Percentiles rank a stretch among this genome's conserved stretches.
Evolutionary conservation across 306 rosid genomes (phyloP).

Genomic region (Cyclanthera cordifolia): DNA sequence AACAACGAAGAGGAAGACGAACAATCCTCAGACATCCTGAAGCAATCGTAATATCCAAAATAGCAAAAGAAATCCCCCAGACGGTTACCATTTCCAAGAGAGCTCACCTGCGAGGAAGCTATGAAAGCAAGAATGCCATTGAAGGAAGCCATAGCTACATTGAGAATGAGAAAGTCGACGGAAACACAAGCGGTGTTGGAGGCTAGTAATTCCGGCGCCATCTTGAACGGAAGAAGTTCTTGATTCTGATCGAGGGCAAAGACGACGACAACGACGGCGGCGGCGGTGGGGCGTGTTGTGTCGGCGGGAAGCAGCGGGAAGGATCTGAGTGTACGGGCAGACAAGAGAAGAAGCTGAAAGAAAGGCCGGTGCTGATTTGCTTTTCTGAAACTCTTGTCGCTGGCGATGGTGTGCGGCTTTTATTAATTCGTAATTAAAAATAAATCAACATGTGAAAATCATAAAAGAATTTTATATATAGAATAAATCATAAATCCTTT

Average conservation of each 20-base stretch:
- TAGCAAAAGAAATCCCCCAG: background rate
- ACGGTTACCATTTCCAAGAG: background rate
- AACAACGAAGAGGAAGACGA: background rate
- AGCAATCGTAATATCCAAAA: background rate
- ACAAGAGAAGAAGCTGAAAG: background rate
- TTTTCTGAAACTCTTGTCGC: conserved; percentile 12
- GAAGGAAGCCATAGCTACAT: conserved; percentile 36
- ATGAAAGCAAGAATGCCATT: conserved; percentile 37
- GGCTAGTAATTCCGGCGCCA: background rate
- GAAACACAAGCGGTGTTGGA: conserved; percentile 19
- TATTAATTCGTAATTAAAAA: conserved; percentile 8
- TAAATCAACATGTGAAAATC: background rate
- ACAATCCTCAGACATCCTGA: background rate
- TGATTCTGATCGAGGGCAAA: background rate
- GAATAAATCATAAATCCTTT: too few relatives aligned
- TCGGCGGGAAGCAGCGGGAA: background rate
- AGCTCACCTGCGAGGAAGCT: conserved; percentile 50
- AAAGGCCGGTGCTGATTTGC: conserved; percentile 9
- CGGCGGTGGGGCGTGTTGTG: background rate
- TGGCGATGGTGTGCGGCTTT: background rate
- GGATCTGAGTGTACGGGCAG: background rate
- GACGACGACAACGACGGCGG: background rate
- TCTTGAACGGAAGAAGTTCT: background rate
- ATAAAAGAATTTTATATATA: too few relatives aligned
- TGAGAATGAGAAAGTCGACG: conserved; percentile 32